These are phyloP conservation scores for Triglochin maritima DNA, from an alignment of 106 monocot species.

Conservation along the genomic window DNA sequence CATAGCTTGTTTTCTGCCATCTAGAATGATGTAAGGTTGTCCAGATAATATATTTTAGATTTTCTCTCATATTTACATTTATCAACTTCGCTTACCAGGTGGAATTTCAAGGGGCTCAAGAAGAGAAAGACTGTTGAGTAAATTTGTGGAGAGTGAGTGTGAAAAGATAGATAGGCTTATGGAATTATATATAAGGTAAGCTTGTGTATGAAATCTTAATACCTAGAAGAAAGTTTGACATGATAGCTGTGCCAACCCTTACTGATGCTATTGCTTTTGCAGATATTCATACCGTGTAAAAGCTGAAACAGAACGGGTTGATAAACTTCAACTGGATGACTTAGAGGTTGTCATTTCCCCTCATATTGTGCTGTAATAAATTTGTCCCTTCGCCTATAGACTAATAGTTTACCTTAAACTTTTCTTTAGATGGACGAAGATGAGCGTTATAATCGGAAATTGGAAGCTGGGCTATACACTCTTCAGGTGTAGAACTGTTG, in stretches of 20 bases:
- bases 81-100: slow-evolving; percentile 20
- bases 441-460: slow-evolving; percentile 76
- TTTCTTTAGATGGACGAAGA: slow-evolving; percentile 81
- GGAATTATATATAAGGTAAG: slow-evolving; percentile 84
- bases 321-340: slow-evolving; percentile 77
- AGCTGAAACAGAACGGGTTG: slow-evolving; percentile 54
- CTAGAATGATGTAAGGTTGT: not conserved
- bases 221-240: not conserved
- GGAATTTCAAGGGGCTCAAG: slow-evolving; percentile 83
- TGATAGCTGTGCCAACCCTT: not conserved
- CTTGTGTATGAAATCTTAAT: not conserved
- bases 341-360: slow-evolving; percentile 43
- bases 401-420: not conserved
- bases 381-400: no score
- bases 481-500: slow-evolving; percentile 51
- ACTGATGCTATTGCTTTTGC: slow-evolving; percentile 8
- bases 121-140: slow-evolving; percentile 81
- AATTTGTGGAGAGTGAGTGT: slow-evolving; percentile 98
- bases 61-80: not conserved
- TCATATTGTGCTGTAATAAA: not conserved
- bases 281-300: slow-evolving; percentile 88
- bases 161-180: slow-evolving; percentile 95
- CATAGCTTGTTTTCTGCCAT: no score
- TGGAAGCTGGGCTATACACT: slow-evolving; percentile 95
- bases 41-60: not conserved